Conservation (phyloP, 116 monocot species). For the Dioscorea cayenensis region DNA sequence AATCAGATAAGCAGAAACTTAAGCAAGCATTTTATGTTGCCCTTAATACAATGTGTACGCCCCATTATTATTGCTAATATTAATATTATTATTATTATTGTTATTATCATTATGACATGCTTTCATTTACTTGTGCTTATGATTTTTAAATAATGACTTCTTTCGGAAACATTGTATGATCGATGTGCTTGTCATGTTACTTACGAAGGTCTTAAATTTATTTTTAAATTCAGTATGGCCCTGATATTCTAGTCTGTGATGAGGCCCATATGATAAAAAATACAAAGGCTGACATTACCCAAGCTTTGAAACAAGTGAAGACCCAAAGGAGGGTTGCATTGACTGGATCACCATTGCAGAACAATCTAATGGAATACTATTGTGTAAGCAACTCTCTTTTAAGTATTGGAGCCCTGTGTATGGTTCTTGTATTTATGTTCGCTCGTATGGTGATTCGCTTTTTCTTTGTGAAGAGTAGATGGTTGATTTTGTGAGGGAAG, state of each 20-base stretch:
- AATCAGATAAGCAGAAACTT: too few relatives aligned
- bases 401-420: background rate
- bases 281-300: constrained; percentile 75
- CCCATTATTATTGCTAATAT: too few relatives aligned
- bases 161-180: background rate
- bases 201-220: background rate
- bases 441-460: background rate
- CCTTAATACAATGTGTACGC: too few relatives aligned
- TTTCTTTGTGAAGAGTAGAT: constrained; percentile 46
- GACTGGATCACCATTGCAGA: constrained; percentile 97
- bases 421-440: constrained; percentile 2
- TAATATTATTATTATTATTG: background rate
- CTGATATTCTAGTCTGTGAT: constrained; percentile 95
- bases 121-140: background rate
- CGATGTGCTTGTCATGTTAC: background rate
- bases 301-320: constrained; percentile 83
- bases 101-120: background rate
- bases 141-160: background rate
- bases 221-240: constrained; percentile 47
- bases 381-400: constrained; percentile 57
- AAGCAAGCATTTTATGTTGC: too few relatives aligned
- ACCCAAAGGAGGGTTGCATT: constrained; percentile 93
- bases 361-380: constrained; percentile 98
- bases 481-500: constrained; percentile 99
- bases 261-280: constrained; percentile 99